Conservation (phyloP, 768 basidiomycete species). For the Amanita inopinata region DNA sequence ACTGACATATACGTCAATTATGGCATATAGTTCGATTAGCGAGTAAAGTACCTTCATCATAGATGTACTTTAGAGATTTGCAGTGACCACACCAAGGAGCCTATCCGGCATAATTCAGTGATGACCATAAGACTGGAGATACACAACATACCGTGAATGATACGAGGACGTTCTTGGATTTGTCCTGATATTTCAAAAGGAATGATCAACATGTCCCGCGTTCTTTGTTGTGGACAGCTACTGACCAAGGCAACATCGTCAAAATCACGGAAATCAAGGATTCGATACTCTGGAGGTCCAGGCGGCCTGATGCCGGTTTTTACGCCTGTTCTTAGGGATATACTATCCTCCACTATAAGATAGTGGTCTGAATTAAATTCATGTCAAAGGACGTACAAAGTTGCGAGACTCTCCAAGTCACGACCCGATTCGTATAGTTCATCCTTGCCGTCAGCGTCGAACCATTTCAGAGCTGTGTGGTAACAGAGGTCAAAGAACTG, state of each 20-base stretch:
- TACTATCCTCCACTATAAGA: too few relatives aligned
- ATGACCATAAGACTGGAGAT: constrained; percentile 4
- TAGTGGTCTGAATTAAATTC: too few relatives aligned
- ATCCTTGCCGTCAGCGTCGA: constrained; percentile 55
- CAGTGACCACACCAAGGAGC: constrained; percentile 92
- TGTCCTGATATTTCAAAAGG: constrained; percentile 45
- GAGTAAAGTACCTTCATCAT: constrained; percentile 54
- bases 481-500: constrained; percentile 10
- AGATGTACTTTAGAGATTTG: constrained; percentile 81
- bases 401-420: constrained; percentile 66
- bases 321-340: constrained; percentile 65
- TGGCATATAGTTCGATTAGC: background rate
- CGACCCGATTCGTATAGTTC: constrained; percentile 71
- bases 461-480: constrained; percentile 80
- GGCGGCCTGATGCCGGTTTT: constrained; percentile 87
- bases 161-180: constrained; percentile 75
- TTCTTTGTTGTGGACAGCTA: background rate
- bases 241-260: constrained; percentile 62
- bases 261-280: constrained; percentile 67
- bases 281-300: constrained; percentile 57
- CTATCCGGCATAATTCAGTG: constrained; percentile 19
- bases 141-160: constrained; percentile 55
- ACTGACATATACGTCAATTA: constrained; percentile 30
- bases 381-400: constrained; percentile 64
- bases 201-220: background rate